Base-by-base conservation (phyloP, 257 asterid genomes). In the Mitragyna speciosa region DNA sequence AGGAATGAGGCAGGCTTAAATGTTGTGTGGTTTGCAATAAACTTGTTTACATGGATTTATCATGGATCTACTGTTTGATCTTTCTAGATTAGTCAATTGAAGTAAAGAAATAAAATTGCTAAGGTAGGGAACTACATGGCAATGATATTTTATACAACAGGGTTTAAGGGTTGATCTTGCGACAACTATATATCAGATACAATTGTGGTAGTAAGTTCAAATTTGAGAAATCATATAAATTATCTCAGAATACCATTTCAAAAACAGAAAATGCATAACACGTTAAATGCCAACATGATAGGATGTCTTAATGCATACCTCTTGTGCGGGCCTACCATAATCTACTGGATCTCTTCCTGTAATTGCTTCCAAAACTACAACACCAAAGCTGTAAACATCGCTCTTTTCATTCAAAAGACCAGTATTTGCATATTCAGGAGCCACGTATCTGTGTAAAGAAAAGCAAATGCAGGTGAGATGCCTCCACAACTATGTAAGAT, bases 291-390 rank as follows among this genome's bases (percentile, higher is more conserved):
- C 61, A 24, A 72, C 15, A 48, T 5, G 26, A 72, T 33, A 14
- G 26, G 56, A 39, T 26, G 43, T 24, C 36, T 14, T 26, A 61
- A 70, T n/a, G 51, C 48, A 49, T 89, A 95, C 99, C 97, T 95
- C 99, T 76, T 84, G 94, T 75, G 98, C 86, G 76, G 98, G 95
- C 68, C 99, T 96, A 36, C 94, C 96, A 74, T 96, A 96, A 84
- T 96, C 99, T 20, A 96, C 99, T 0, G 97, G 99, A 88, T 96
- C 99, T 86, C 99, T 87, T 87, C 97, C 97, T 0, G 98, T 96
- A 76, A 93, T 92, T 70, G 98, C 89, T 90, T 95, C 99, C 72
- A 95, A 80, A 70, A 95, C 85, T 81, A 95, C 83, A 76, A 95
- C 97, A 41, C 99, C 99, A 76, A 93, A 95, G 90, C 99, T 95